phyloP scores from a whole-genome alignment of 352 stramenopile genomes.

The Pythium folliculosum region DNA sequence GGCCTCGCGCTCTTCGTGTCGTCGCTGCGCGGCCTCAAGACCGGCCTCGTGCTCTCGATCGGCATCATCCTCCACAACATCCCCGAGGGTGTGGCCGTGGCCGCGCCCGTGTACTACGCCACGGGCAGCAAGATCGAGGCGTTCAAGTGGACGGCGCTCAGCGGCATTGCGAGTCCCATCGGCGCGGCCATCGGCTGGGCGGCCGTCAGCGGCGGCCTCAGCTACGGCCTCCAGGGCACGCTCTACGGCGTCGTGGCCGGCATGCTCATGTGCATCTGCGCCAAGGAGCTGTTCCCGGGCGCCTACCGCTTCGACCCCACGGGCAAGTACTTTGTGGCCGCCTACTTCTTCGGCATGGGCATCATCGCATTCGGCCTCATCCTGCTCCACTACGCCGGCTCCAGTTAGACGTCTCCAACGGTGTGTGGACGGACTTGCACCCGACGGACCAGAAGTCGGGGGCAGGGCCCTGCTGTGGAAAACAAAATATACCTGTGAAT shows the following conservation, averaged over 20 bases:
- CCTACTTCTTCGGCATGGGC: constrained; percentile 77
- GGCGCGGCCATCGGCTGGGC: constrained; percentile 88
- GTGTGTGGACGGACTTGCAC: too few relatives aligned
- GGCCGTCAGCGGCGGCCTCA: constrained; percentile 40
- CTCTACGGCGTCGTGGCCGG: constrained; percentile 47
- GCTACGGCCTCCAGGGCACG: constrained; percentile 92
- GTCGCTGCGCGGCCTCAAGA: constrained; percentile 81
- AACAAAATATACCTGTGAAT: too few relatives aligned
- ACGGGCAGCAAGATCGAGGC: constrained; percentile 91
- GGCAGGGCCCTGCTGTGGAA: too few relatives aligned
- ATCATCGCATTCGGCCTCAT: constrained; percentile 87
- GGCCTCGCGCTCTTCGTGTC: constrained; percentile 94
- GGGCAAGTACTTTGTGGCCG: constrained; percentile 77
- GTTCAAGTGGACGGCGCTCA: constrained; percentile 92
- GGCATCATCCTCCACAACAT: constrained; percentile 97
- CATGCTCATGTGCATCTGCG: constrained; percentile 85
- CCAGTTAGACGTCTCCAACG: constrained; percentile 18
- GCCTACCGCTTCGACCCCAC: constrained; percentile 41
- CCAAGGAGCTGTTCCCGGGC: constrained; percentile 80
- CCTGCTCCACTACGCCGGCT: constrained; percentile 59
- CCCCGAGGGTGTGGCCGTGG: constrained; percentile 94
- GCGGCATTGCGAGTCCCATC: constrained; percentile 90
- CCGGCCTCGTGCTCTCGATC: constrained; percentile 89
- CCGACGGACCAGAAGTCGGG: too few relatives aligned
- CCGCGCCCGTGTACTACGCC: constrained; percentile 96